Conservation (phyloP, 148 eudicot species). For the Vaccinium macrocarpon region DNA sequence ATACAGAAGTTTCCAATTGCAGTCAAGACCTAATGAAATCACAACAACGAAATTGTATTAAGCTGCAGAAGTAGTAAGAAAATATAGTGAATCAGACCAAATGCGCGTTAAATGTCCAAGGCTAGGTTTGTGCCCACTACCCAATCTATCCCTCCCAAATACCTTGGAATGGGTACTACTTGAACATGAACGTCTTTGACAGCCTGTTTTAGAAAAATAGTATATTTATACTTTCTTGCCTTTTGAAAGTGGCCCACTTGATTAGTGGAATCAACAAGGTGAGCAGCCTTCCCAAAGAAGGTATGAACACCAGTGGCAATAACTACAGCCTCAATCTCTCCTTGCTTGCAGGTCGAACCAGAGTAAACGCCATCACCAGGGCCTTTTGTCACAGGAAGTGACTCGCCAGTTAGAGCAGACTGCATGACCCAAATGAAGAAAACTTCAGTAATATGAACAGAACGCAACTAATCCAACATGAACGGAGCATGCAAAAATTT, state of each 20-base stretch:
- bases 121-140: not conserved
- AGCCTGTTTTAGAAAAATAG: not conserved
- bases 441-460: constrained; percentile 11
- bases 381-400: constrained; percentile 96
- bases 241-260: constrained; percentile 98
- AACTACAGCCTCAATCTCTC: constrained; percentile 93
- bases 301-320: constrained; percentile 99
- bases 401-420: constrained; percentile 97
- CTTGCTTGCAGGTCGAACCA: constrained; percentile 98
- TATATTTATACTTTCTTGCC: constrained; percentile 36
- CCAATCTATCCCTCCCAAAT: not conserved
- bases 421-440: constrained; percentile 33
- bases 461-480: not conserved
- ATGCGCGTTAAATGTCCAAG: not conserved
- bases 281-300: constrained; percentile 98
- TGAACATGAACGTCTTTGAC: not conserved
- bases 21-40: constrained; percentile 69
- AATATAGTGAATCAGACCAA: not conserved
- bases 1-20: constrained; percentile 98
- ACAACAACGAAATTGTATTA: not conserved
- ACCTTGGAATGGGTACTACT: not conserved
- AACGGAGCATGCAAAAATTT: not conserved
- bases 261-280: constrained; percentile 89
- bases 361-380: constrained; percentile 98
- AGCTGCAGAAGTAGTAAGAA: not conserved